These are phyloP conservation scores for Paracamarosporium sp. DNA, from an alignment of 2,329 filamentous ascomycete genomes.

Conservation along the genomic window DNA sequence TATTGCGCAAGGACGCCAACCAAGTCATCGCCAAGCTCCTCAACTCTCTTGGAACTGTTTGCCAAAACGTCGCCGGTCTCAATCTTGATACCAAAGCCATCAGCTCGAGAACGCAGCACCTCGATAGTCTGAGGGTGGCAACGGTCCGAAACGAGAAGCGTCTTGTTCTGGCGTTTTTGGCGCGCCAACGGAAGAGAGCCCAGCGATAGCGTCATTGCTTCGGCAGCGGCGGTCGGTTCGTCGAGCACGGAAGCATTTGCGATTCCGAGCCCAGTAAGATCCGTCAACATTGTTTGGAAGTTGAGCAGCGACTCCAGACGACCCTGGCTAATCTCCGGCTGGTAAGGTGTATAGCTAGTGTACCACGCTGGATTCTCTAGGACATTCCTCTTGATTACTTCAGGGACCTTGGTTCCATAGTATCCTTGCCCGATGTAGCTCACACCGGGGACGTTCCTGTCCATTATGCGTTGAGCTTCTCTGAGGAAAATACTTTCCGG, in stretches of 20 bases:
- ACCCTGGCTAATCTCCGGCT: constrained; percentile 96
- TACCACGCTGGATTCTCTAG: constrained; percentile 96
- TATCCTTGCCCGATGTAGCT: constrained; percentile 88
- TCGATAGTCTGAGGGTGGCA: constrained; percentile 86
- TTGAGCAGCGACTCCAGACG: constrained; percentile 91
- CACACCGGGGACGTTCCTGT: constrained; percentile 67
- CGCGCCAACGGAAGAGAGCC: constrained; percentile 74
- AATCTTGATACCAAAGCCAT: constrained; percentile 89
- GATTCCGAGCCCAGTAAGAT: constrained; percentile 85
- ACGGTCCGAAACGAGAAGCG: constrained; percentile 81
- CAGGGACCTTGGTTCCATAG: constrained; percentile 82
- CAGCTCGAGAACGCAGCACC: constrained; percentile 82
- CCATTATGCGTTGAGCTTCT: constrained; percentile 61
- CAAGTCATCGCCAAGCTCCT: constrained; percentile 78
- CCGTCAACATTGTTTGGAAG: constrained; percentile 91
- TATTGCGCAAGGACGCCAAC: constrained; percentile 95
- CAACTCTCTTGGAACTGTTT: constrained; percentile 68
- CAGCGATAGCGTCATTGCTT: constrained; percentile 93
- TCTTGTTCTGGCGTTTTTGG: constrained; percentile 77
- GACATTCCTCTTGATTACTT: constrained; percentile 91
- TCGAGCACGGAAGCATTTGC: constrained; percentile 91
- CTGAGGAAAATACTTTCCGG: constrained; percentile 67
- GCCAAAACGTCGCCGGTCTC: constrained; percentile 74
- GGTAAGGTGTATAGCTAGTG: constrained; percentile 96
- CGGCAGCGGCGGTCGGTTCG: constrained; percentile 89